Base-by-base conservation (phyloP, 2,329 filamentous ascomycete species). In the Chaetothyriales sp. region DNA sequence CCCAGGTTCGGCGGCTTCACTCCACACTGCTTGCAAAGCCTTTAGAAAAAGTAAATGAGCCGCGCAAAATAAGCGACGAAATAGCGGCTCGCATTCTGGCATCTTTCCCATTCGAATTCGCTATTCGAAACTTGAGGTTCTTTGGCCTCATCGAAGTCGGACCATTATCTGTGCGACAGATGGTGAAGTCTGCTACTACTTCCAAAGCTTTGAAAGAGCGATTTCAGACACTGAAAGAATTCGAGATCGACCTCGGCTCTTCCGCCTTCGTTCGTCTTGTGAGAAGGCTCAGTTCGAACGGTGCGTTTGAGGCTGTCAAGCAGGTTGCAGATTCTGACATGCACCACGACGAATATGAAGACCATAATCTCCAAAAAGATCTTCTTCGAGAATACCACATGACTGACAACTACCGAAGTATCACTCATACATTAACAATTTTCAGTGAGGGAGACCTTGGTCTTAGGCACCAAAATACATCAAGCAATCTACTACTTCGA, bases 11-110 rank as follows among this genome's bases (percentile, higher is more conserved):
- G 51, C 48, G 47, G 29, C 22, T 49, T 47, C 56, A 53, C 46
- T 20, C 1, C 28, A 3, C 28, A 19, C 55, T 43, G 44, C 13
- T 19, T 5, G 19, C 28, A 18, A 44, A 53, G 18, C 18, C 29
- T 40, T 18, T 43, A 45, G 43, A 45, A 40, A 40, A 40, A 40
- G 33, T 46, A 20, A 15, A 46, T 3, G 18, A 20, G 44, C 44
- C 9, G n/a, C 44, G 44, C 44, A 66, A 68, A 7, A 77, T 81
- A 56, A 83, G 78, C 61, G 86, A 92, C 64, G 68, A 72, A 0
- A 76, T 94, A 28, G 83, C 85, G 18, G 85, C 89, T n/a, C 78
- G 82, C 56, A 81, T 88, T 70, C 89, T 95, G 64, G 89, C 89
- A 8, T 85, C 86, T 65, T 76, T 92, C 19, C 78, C 82, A 1